phyloP scores from a whole-genome alignment of 805 yeast genomes.

The Pichia thaimueangensis region DNA sequence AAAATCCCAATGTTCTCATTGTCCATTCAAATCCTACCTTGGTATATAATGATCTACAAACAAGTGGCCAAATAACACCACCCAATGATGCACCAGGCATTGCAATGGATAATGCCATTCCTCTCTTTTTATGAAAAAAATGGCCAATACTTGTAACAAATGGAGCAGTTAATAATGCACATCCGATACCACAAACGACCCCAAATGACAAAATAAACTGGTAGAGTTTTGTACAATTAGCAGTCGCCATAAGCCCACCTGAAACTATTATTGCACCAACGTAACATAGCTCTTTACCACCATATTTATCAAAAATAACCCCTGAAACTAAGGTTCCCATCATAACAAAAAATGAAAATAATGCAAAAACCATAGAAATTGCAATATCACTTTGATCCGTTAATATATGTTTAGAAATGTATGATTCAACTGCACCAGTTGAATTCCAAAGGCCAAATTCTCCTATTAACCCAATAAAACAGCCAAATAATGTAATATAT shows the following conservation, averaged over 20 bases:
- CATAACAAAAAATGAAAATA: constrained; percentile 39
- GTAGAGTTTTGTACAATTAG: constrained; percentile 36
- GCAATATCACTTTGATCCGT: constrained; percentile 35
- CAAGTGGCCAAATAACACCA: constrained; percentile 49
- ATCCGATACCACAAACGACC: constrained; percentile 38
- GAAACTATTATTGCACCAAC: constrained; percentile 33
- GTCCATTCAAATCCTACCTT: constrained; percentile 58
- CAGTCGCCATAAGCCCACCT: constrained; percentile 39
- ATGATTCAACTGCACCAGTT: constrained; percentile 62
- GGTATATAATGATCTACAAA: constrained; percentile 43
- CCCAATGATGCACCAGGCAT: constrained; percentile 56
- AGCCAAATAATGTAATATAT: constrained; percentile 39
- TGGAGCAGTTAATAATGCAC: constrained; percentile 39
- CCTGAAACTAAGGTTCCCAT: constrained; percentile 39
- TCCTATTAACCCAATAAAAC: constrained; percentile 50
- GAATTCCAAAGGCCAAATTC: constrained; percentile 63
- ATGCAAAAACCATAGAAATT: constrained; percentile 68
- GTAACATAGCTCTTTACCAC: constrained; percentile 34
- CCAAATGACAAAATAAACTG: constrained; percentile 52
- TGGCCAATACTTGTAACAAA: constrained; percentile 49
- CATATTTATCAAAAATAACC: constrained; percentile 39
- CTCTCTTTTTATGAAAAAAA: constrained; percentile 53
- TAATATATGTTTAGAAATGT: constrained; percentile 48
- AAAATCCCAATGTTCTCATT: constrained; percentile 44
- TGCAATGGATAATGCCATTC: constrained; percentile 54